Conservation (phyloP, 441 rosid genomes). For the Biscutella laevigata region DNA sequence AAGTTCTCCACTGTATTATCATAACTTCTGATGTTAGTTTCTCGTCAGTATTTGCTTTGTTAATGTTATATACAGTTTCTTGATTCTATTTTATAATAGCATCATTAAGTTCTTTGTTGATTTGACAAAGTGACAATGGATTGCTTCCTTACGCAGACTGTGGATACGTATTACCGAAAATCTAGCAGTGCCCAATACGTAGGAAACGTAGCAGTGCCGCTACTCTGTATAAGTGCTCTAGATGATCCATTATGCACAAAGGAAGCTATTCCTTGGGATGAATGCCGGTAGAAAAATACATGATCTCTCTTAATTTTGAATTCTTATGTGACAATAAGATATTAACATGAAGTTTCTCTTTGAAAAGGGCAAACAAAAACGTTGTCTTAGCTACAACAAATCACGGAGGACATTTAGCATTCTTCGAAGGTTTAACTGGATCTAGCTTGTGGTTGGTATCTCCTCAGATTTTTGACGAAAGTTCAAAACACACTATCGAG, state of each 20-base stretch:
- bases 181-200: constrained; percentile 63
- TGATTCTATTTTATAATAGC: background rate
- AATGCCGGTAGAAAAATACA: constrained; percentile 74
- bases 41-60: background rate
- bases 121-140: constrained; percentile 6
- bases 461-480: no score
- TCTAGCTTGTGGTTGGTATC: constrained; percentile 48
- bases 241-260: constrained; percentile 84
- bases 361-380: constrained; percentile 64
- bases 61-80: background rate
- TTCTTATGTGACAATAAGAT: no score
- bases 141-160: constrained; percentile 47
- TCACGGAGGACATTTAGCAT: constrained; percentile 87
- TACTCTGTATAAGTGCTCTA: constrained; percentile 76
- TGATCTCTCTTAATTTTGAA: background rate
- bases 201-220: constrained; percentile 56
- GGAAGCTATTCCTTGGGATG: constrained; percentile 97
- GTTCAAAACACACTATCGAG: no score
- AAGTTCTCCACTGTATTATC: background rate
- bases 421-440: constrained; percentile 69
- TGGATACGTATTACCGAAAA: constrained; percentile 69
- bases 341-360: constrained; percentile 6
- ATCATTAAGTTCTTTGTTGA: background rate
- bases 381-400: constrained; percentile 57
- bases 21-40: constrained; percentile 6